Base-by-base conservation (phyloP, 108 stramenopile species). In the Pseudonitzschia pungens region DNA sequence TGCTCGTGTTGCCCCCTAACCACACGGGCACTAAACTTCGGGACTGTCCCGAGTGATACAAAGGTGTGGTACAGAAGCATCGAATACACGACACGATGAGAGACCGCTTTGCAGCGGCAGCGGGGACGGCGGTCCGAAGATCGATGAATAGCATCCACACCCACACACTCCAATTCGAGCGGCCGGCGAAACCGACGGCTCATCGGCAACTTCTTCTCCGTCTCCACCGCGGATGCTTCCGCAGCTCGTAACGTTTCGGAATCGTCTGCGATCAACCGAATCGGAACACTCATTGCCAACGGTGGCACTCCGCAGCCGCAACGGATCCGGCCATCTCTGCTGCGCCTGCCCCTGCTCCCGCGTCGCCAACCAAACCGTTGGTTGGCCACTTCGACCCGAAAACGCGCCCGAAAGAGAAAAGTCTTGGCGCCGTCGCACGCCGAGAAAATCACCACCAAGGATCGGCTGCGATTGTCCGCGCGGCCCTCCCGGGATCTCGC, bases 401-500 rank as follows among this genome's bases (percentile, higher is more conserved):
- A 20, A 20, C 54, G 24, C 22, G 20, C 0, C 22, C 2, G 54
- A 26, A 55, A 55, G 22, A 55, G 26, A 10, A 62, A 40, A 40
- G 7, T 28, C 9, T 62, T 40, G 29, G 27, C n/a, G 29, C 31
- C 60, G 60, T 14, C 40, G 2, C 10, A 2, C 27, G 40, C 28
- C 33, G 15, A 33, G 20, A 33, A 40, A 62, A 9, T 62, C 29
- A 62, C 60, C 4, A 62, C 60, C 14, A 62, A 62, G 20, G 60
- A 62, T 40, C 60, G 60, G 31, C 31, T 62, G 36, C 0, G 60
- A n/a, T 62, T 62, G 36, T 62, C 60, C 60, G n/a, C 36, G 12
- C 60, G 60, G 20, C 60, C 60, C 8, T 62, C 60, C 36, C 36
- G 36, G 36, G n/a, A n/a, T n/a, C n/a, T n/a, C n/a, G n/a, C n/a